phyloP scores from a whole-genome alignment of 2,329 filamentous ascomycete genomes.

The Sporothrix euskadiensis region DNA sequence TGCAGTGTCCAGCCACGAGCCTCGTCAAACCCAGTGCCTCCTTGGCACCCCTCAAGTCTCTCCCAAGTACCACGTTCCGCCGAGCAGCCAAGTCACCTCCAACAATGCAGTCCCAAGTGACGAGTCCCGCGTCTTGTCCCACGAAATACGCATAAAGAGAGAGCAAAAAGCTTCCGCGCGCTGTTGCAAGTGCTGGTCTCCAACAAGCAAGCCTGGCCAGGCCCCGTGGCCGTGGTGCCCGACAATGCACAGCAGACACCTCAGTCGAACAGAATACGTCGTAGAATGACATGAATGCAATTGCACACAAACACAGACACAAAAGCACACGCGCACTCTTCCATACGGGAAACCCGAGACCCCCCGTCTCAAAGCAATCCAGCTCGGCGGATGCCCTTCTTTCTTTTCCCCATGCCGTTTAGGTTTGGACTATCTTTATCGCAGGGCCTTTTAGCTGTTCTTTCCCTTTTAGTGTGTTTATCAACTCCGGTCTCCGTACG shows the following conservation, averaged over 20 bases:
- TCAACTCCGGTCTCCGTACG: slow-evolving; percentile 17
- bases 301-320: not conserved
- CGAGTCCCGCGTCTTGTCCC: not conserved
- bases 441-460: not conserved
- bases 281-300: not conserved
- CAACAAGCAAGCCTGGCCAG: not conserved
- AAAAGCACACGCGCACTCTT: not conserved
- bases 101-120: not conserved
- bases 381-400: not conserved
- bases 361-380: not conserved
- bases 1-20: not conserved
- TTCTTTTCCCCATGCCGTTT: not conserved
- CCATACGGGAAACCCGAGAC: not conserved
- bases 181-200: slow-evolving; percentile 6
- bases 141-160: not conserved
- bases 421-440: not conserved
- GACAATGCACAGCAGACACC: not conserved
- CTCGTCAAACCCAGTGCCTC: not conserved
- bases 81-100: not conserved
- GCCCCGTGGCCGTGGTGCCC: not conserved
- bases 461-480: slow-evolving; percentile 18
- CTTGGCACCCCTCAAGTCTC: slow-evolving; percentile 1
- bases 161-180: slow-evolving; percentile 1
- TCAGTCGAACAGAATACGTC: not conserved
- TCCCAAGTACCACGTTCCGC: slow-evolving; percentile 7